Base-by-base conservation (phyloP, 2,329 filamentous ascomycete genomes). In the Ceratocystiopsis brevicomis region DNA sequence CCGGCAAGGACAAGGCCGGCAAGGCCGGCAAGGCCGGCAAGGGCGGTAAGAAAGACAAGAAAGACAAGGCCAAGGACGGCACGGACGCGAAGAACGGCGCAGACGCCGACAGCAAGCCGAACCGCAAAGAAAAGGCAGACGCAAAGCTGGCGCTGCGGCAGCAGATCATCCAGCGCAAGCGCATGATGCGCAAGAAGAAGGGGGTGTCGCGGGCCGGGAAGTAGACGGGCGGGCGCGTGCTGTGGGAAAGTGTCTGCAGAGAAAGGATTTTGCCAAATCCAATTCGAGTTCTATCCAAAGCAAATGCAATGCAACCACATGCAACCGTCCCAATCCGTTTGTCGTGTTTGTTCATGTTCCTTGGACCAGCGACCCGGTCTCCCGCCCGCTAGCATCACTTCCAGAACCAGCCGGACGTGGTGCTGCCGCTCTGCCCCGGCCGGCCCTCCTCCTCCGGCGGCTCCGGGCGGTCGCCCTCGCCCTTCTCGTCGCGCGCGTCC, bases 111-210 rank as follows among this genome's bases (percentile, higher is more conserved):
- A 45, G 47, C 21, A 41, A 43, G 34, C 40, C 39, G 14, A 42
- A 37, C 13, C 50, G 48, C 9, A 53, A 54, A 44, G 50, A 50
- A 14, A 52, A 52, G n/a, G 53, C 51, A 13, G 54, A 56, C n/a
- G 49, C 53, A 4, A 61, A 61, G 48, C 52, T 63, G 41, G 57
- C 57, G 2, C 58, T 72, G 54, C 61, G 71, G 54, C 82, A 85
- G 54, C 78, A 77, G 54, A 82, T 95, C 54, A 92, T 94, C 59
- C 78, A 76, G 40, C 78, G 83, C 59, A 95, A 93, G 66, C 71
- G 85, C 49, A 73, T 81, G 64, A 72, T 80, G 66, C 74, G 85
- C 46, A 80, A 80, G 60, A 81, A 78, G 62, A 76, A 75, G 63
- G 61, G 33, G 25, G 25, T 10, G 25, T 30, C 25, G 6, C 25